Evolutionary conservation across 345 rosid species (phyloP).

Genomic region (Salix arbutifolia): DNA sequence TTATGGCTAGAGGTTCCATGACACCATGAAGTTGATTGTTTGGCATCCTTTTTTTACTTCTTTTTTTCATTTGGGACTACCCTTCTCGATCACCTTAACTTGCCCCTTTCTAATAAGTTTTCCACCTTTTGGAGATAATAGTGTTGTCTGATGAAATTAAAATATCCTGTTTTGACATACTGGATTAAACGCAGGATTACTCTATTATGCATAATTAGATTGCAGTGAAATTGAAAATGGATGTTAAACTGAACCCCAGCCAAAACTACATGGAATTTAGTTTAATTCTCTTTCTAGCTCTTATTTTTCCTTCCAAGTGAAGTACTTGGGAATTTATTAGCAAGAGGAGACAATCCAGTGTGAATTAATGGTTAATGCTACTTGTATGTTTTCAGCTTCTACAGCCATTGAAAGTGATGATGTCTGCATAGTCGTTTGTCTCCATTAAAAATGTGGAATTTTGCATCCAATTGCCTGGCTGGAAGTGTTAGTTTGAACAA

Average conservation of each 20-base stretch:
- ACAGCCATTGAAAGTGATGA: background rate
- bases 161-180: background rate
- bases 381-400: constrained; percentile 7
- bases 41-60: background rate
- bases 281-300: background rate
- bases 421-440: background rate
- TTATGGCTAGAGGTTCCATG: background rate
- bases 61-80: background rate
- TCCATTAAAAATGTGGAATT: constrained; percentile 20
- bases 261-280: background rate
- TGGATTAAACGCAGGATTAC: background rate
- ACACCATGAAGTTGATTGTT: background rate
- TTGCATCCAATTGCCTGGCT: constrained; percentile 26
- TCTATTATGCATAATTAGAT: background rate
- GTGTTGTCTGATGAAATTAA: background rate
- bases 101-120: background rate
- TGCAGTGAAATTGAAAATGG: background rate
- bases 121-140: background rate
- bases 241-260: background rate
- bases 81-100: background rate
- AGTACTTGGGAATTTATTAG: background rate
- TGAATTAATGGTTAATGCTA: background rate
- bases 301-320: background rate
- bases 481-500: constrained; percentile 25
- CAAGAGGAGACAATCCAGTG: background rate